Evolutionary conservation across 176 grass and related monocot species (phyloP).

Genomic region (Zoysia pacifica): DNA sequence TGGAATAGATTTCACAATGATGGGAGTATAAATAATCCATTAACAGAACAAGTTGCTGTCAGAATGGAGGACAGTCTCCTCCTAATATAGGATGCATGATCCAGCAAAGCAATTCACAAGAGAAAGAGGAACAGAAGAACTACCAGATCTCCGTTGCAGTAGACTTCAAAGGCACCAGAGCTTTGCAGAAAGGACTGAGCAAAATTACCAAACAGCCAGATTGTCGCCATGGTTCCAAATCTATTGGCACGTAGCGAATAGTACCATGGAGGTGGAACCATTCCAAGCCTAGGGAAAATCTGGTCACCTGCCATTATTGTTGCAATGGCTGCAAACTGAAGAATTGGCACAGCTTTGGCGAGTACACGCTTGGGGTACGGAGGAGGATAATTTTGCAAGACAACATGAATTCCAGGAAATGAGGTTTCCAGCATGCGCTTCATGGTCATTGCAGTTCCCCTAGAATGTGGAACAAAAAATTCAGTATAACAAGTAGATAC

Average conservation of each 20-base stretch:
- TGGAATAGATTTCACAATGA: neutral
- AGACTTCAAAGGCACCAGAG: conserved; percentile 97
- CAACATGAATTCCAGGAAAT: conserved; percentile 84
- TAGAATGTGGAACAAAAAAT: conserved; percentile 37
- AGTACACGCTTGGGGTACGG: conserved; percentile 80
- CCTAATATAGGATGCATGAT: conserved; percentile 4
- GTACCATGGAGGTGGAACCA: conserved; percentile 75
- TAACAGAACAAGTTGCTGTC: neutral
- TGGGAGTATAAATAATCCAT: neutral
- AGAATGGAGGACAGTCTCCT: neutral
- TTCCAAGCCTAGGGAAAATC: conserved; percentile 88
- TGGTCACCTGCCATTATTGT: conserved; percentile 84
- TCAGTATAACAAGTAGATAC: conserved; percentile 1
- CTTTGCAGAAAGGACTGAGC: conserved; percentile 84
- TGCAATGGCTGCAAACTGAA: conserved; percentile 83
- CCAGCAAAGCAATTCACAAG: conserved; percentile 22
- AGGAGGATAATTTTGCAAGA: conserved; percentile 86
- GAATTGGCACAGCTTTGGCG: conserved; percentile 76
- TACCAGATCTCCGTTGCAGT: conserved; percentile 94
- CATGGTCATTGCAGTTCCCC: conserved; percentile 90
- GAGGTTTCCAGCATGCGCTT: conserved; percentile 89
- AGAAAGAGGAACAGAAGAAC: conserved; percentile 22
- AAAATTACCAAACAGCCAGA: conserved; percentile 88
- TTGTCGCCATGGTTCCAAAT: conserved; percentile 89
- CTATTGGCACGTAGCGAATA: conserved; percentile 67